Evolutionary conservation across 306 rosid genomes (phyloP), one percentile per base, ranked within the genome.

Genomic region (Chamaecrista fasciculata): DNA sequence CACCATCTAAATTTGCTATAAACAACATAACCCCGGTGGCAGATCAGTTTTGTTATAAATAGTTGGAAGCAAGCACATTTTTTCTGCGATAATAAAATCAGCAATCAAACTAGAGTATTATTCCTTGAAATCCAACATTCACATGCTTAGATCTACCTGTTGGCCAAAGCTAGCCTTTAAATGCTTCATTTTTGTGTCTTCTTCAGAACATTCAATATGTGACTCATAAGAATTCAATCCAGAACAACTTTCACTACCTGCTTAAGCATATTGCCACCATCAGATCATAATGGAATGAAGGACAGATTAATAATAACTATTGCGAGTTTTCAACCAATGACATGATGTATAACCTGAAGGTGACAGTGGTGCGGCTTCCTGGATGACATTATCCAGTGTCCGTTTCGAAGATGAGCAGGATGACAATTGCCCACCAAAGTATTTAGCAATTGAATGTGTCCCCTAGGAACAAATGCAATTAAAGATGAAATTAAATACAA

Each of bases 381-480:
- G 82, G 47, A 72, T 42, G 42, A 46, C 43, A 67, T 43, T 72
- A 79, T 78, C 82, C 66, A 61, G 69, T 8, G 78, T 46, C 50
- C 79, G 86, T 70, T 79, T 84, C 34, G 76, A 71, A 26, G 84
- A 78, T 15, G 85, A 62, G 77, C 73, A 11, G 43, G 82, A 73
- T 20, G 72, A 71, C 71, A 55, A n/a, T 56, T 62, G 74, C 76
- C 90, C 87, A 57, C 83, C 78, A 46, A 94, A 88, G 86, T 90
- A 94, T 76, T 90, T 88, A 74, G 42, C 83, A 79, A 94, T 94
- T 39, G 97, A 84, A 79, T 80, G 81, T 25, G 89, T 90, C 66
- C 97, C 97, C 98, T 94, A 72, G 66, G 57, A 56, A 75, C 18
- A 60, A 77, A 75, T 60, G 69, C 66, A 67, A 73, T 67, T 71